Evolutionary conservation across 1,284 basidiomycete species (phyloP).

Genomic region (Porodaedalea pini): DNA sequence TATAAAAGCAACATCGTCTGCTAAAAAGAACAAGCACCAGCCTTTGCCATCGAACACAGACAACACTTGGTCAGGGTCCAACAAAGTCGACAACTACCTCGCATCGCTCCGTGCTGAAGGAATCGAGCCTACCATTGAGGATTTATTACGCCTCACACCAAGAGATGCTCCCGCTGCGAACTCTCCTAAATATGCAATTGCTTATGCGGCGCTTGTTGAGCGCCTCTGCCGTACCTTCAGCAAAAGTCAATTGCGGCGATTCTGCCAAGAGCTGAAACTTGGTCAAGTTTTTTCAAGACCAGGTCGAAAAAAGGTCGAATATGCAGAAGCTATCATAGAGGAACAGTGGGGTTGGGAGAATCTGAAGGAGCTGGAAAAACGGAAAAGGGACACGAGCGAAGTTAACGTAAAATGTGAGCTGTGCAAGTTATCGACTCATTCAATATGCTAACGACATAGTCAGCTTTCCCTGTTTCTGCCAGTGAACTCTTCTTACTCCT

Average conservation of each 20-base stretch:
- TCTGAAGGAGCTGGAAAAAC: conserved; percentile 47
- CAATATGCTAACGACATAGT: conserved; percentile 10
- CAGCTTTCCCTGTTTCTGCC: conserved; percentile 56
- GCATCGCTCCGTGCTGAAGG: conserved; percentile 44
- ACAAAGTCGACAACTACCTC: conserved; percentile 53
- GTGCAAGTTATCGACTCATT: not conserved
- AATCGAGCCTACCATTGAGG: conserved; percentile 45
- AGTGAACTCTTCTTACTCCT: conserved; percentile 66
- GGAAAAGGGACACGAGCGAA: conserved; percentile 51
- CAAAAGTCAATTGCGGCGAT: conserved; percentile 53
- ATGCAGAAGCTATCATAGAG: conserved; percentile 58
- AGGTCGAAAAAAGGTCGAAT: conserved; percentile 42
- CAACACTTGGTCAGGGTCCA: conserved; percentile 35
- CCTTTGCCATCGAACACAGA: not conserved
- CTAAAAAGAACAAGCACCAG: conserved; percentile 2
- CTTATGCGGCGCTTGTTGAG: conserved; percentile 49
- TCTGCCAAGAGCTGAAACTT: conserved; percentile 46
- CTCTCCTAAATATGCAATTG: conserved; percentile 45
- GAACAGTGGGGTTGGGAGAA: conserved; percentile 66
- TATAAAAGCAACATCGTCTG: not conserved
- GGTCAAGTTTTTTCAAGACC: conserved; percentile 31
- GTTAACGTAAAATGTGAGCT: conserved; percentile 46
- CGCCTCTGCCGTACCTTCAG: conserved; percentile 62
- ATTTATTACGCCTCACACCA: conserved; percentile 54
- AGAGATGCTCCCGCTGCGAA: conserved; percentile 34